These are phyloP conservation scores for Ottelia alismoides DNA, from an alignment of 106 monocot species.

Conservation along the genomic window DNA sequence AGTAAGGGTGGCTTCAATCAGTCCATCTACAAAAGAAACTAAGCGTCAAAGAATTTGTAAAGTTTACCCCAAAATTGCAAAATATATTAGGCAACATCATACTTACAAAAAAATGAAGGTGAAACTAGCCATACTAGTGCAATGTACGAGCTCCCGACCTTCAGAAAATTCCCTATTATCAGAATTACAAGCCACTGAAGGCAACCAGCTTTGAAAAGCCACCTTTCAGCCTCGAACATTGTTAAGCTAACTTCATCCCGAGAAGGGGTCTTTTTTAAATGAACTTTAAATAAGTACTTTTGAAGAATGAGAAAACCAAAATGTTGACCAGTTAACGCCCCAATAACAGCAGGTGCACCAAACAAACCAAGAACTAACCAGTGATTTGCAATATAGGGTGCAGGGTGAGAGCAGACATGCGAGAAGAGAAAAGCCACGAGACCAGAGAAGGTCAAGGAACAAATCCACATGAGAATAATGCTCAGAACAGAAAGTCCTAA, in stretches of 20 bases:
- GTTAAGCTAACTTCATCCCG: conserved; percentile 18
- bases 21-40: conserved; percentile 47
- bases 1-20: conserved; percentile 93
- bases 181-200: conserved; percentile 80
- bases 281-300: conserved; percentile 29
- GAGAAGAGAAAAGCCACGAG: conserved; percentile 64
- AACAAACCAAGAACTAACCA: conserved; percentile 81
- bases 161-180: conserved; percentile 45
- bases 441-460: conserved; percentile 48
- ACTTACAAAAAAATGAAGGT: conserved; percentile 94
- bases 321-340: conserved; percentile 82
- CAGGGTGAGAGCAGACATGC: conserved; percentile 40
- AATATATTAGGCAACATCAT: background rate
- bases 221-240: conserved; percentile 75
- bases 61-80: too few species aligned
- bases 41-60: too few species aligned
- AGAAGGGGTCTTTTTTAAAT: conserved; percentile 18
- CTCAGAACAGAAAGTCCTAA: conserved; percentile 54
- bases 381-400: conserved; percentile 68
- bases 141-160: conserved; percentile 63
- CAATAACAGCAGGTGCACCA: conserved; percentile 80
- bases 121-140: conserved; percentile 85
- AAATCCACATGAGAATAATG: conserved; percentile 69
- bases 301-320: conserved; percentile 66
- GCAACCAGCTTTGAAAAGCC: conserved; percentile 93